phyloP scores from a whole-genome alignment of 2,329 filamentous ascomycete species.

The Podosphaera fusca region DNA sequence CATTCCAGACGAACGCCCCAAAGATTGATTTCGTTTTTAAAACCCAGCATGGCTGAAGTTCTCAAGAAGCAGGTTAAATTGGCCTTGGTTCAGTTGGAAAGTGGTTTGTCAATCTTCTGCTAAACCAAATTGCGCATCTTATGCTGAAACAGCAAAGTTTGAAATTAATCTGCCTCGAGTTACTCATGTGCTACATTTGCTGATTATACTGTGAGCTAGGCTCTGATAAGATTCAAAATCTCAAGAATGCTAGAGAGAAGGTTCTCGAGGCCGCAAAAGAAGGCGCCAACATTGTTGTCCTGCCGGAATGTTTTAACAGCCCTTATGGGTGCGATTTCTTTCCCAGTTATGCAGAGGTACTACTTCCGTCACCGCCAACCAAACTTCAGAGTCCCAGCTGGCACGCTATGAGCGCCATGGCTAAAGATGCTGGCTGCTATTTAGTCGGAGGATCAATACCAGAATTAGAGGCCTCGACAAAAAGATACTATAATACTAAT shows the following conservation, averaged over 20 bases:
- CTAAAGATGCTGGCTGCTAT: conserved; percentile 55
- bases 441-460: conserved; percentile 85
- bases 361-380: conserved; percentile 55
- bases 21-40: no score
- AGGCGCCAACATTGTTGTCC: conserved; percentile 69
- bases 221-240: conserved; percentile 66
- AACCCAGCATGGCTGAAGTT: background rate
- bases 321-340: conserved; percentile 88
- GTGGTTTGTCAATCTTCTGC: conserved; percentile 23
- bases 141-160: background rate
- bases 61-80: conserved; percentile 60
- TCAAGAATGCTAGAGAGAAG: conserved; percentile 55
- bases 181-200: background rate
- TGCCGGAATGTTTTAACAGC: conserved; percentile 98
- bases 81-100: conserved; percentile 60
- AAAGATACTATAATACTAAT: conserved; percentile 75
- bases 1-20: no score
- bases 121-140: background rate
- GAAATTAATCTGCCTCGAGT: background rate
- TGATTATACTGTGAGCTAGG: conserved; percentile 21
- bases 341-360: conserved; percentile 70
- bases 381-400: conserved; percentile 52
- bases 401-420: conserved; percentile 62
- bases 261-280: conserved; percentile 55
- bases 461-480: conserved; percentile 39